Conservation (phyloP, 1,284 basidiomycete species). For the Ustilago bromivora region DNA sequence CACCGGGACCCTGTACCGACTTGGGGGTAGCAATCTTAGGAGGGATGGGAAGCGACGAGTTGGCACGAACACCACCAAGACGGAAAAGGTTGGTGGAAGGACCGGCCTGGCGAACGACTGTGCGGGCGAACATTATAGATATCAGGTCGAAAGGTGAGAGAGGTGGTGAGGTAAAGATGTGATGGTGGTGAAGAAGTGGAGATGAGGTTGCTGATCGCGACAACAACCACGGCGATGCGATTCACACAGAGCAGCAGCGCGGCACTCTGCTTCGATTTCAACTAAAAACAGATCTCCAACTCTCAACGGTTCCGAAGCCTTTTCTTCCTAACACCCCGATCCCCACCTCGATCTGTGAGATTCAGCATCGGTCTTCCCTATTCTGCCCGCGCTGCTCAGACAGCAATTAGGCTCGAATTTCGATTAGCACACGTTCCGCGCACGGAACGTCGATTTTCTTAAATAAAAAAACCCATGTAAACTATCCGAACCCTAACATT, state of each 20-base stretch:
- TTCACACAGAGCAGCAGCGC: background rate
- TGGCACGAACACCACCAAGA: slow-evolving; percentile 40
- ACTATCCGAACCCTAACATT: background rate
- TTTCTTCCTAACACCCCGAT: background rate
- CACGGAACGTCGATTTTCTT: background rate
- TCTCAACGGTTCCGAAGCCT: slow-evolving; percentile 23
- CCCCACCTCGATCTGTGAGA: background rate
- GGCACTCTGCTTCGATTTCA: background rate
- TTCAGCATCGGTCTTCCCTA: slow-evolving; percentile 2
- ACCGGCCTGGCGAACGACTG: slow-evolving; percentile 17
- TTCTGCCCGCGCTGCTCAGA: slow-evolving; percentile 1
- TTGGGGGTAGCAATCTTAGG: slow-evolving; percentile 94
- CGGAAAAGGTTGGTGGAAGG: slow-evolving; percentile 14
- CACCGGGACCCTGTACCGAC: slow-evolving; percentile 82
- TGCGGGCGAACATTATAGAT: slow-evolving; percentile 42
- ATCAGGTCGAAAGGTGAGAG: background rate
- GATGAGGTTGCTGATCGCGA: background rate
- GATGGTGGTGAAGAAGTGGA: background rate
- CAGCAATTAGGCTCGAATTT: background rate
- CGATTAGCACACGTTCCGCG: slow-evolving; percentile 2
- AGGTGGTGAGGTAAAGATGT: slow-evolving; percentile 1
- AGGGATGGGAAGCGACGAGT: slow-evolving; percentile 77
- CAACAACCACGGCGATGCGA: background rate
- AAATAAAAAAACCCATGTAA: background rate
- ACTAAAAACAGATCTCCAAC: background rate